Evolutionary conservation across 1,284 basidiomycete genomes (phyloP).

Genomic region (Ganoderma leucocontextum): DNA sequence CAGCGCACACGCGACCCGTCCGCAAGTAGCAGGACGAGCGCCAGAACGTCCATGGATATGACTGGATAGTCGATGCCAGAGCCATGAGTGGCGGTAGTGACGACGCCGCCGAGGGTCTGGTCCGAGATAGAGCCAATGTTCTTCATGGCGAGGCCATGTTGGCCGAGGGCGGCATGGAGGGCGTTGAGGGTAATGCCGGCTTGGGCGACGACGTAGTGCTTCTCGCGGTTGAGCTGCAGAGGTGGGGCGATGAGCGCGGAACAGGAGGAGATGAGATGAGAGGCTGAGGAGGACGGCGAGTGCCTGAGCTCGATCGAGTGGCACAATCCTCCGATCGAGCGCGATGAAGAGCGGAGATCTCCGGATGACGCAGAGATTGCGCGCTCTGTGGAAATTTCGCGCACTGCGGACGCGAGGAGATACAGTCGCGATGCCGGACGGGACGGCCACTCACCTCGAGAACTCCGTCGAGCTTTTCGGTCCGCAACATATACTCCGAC

Average conservation of each 20-base stretch:
- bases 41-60: slow-evolving; percentile 84
- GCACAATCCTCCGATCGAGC: slow-evolving; percentile 23
- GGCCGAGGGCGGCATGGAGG: slow-evolving; percentile 74
- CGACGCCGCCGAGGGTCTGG: slow-evolving; percentile 93
- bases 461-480: slow-evolving; percentile 72
- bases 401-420: slow-evolving; percentile 28
- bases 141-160: slow-evolving; percentile 84
- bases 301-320: slow-evolving; percentile 21
- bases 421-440: slow-evolving; percentile 31
- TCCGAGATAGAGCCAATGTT: slow-evolving; percentile 98
- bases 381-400: slow-evolving; percentile 22
- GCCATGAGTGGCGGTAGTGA: slow-evolving; percentile 96
- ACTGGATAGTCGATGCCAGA: slow-evolving; percentile 85
- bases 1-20: slow-evolving; percentile 76
- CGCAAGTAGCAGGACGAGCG: slow-evolving; percentile 78
- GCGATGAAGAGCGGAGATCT: slow-evolving; percentile 38
- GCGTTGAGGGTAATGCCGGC: slow-evolving; percentile 83
- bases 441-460: slow-evolving; percentile 70
- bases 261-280: slow-evolving; percentile 8
- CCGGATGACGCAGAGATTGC: slow-evolving; percentile 37
- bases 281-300: slow-evolving; percentile 5
- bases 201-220: slow-evolving; percentile 75
- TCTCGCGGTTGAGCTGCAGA: slow-evolving; percentile 75
- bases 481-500: slow-evolving; percentile 83
- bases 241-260: slow-evolving; percentile 20